Base-by-base conservation (phyloP, 768 basidiomycete genomes). In the Suillus plorans region DNA sequence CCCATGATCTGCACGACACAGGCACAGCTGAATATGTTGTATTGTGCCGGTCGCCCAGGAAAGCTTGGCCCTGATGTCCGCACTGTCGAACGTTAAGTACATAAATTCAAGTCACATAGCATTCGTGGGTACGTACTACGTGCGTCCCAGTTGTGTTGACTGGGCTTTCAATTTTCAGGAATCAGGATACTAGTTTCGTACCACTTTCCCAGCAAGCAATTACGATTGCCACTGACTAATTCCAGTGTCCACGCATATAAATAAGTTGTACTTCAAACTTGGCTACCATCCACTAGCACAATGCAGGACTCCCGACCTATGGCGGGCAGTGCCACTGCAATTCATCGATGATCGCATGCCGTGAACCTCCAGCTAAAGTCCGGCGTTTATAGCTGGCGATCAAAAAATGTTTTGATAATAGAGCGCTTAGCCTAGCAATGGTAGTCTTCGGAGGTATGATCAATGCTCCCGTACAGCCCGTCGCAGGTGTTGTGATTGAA, bases 401-500 rank as follows among this genome's bases (percentile, higher is more conserved):
- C 62, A 68, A 50, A 57, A 60, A 58, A 63, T 37, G 58, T 64
- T 52, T 67, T 37, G 36, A 37, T 37, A 58, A 62, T 63, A 31
- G 56, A 28, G 52, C 50, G 14, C 53, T 39, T 59, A 39, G 55
- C 59, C 39, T 65, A 60, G 64, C 55, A 60, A 69, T 64, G 61
- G 64, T 62, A 57, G 64, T 65, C n/a, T 36, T 47, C 61, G n/a
- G 59, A 47, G 65, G 67, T 68, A 53, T 69, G 60, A 72, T 71
- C 72, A 70, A 65, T 45, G 59, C 42, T 66, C 41, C 37, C 64
- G 73, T 72, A 80, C 78, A 80, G 79, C 79, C 79, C 72, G 75
- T 76, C 66, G 72, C 72, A 67, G 64, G 60, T 57, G 44, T 64
- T 58, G 53, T 62, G 39, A 41, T 67, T 63, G 50, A 63, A 70